phyloP scores from a whole-genome alignment of 805 yeast species.

The Jamesozyma piceae region DNA sequence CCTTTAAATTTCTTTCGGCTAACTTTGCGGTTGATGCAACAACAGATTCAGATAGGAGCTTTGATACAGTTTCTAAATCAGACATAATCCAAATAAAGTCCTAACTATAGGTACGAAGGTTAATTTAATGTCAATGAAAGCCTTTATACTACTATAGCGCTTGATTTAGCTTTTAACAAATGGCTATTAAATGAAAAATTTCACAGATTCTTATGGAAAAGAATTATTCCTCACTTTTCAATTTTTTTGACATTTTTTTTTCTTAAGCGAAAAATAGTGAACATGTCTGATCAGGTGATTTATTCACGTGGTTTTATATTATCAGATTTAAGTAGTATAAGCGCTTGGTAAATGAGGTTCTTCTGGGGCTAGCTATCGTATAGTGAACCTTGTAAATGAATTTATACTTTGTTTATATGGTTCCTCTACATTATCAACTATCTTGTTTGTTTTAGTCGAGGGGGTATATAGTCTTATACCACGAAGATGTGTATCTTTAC shows the following conservation, averaged over 20 bases:
- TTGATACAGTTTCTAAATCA: constrained; percentile 45
- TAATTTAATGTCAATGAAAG: too few relatives aligned
- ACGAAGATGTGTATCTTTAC: constrained; percentile 88
- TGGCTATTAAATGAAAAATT: neutral
- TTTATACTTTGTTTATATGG: neutral
- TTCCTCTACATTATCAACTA: neutral
- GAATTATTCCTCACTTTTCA: neutral
- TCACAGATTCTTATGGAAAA: neutral
- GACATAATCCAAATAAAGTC: constrained; percentile 32
- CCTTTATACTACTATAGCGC: too few relatives aligned
- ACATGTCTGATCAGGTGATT: too few relatives aligned
- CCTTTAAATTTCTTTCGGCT: constrained; percentile 56
- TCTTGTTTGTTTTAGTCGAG: neutral
- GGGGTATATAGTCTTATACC: constrained; percentile 40
- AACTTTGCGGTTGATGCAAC: constrained; percentile 52
- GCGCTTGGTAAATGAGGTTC: too few relatives aligned
- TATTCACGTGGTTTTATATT: too few relatives aligned
- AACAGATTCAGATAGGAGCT: constrained; percentile 53
- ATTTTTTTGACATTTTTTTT: too few relatives aligned
- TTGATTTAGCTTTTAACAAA: too few relatives aligned
- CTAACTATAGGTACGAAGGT: too few relatives aligned
- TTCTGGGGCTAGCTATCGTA: neutral
- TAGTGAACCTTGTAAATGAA: neutral
- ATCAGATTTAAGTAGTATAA: too few relatives aligned
- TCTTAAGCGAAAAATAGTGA: neutral